Conservation (phyloP, 495 filamentous ascomycete species). For the Xylaria grammica region DNA sequence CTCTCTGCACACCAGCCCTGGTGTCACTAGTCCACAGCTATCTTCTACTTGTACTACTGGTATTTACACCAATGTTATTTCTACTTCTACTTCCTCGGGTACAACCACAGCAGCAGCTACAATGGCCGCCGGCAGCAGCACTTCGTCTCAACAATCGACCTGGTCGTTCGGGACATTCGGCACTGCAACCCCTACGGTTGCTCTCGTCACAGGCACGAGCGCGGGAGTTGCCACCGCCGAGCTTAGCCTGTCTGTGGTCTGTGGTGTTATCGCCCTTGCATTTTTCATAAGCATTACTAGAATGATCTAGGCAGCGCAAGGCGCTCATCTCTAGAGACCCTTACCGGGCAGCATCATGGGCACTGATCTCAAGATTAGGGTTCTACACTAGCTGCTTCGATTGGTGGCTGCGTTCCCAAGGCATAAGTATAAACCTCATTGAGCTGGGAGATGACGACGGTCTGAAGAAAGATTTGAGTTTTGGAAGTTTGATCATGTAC, state of each 20-base stretch:
- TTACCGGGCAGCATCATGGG: not conserved
- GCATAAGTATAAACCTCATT: not conserved
- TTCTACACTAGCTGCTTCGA: not conserved
- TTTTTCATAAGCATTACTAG: constrained; percentile 11
- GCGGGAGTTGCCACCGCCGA: not conserved
- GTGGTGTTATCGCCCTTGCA: not conserved
- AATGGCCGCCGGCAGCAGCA: constrained; percentile 15
- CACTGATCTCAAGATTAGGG: not conserved
- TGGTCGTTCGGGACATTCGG: constrained; percentile 8
- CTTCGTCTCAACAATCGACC: constrained; percentile 2
- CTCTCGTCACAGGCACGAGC: constrained; percentile 11
- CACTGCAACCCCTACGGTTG: constrained; percentile 7
- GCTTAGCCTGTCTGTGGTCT: constrained; percentile 10
- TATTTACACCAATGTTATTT: constrained; percentile 22
- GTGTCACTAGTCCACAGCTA: not conserved
- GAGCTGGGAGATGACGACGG: constrained; percentile 8
- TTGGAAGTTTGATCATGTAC: constrained; percentile 24
- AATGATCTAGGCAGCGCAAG: constrained; percentile 3
- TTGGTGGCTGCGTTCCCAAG: constrained; percentile 1
- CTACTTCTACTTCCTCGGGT: not conserved
- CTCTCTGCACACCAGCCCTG: not conserved
- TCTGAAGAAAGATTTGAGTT: constrained; percentile 19
- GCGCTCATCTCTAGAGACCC: not conserved
- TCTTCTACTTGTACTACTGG: constrained; percentile 21
- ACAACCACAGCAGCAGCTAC: constrained; percentile 19